phyloP scores from a whole-genome alignment of 768 basidiomycete genomes.

The Austroboletus eburneus region DNA sequence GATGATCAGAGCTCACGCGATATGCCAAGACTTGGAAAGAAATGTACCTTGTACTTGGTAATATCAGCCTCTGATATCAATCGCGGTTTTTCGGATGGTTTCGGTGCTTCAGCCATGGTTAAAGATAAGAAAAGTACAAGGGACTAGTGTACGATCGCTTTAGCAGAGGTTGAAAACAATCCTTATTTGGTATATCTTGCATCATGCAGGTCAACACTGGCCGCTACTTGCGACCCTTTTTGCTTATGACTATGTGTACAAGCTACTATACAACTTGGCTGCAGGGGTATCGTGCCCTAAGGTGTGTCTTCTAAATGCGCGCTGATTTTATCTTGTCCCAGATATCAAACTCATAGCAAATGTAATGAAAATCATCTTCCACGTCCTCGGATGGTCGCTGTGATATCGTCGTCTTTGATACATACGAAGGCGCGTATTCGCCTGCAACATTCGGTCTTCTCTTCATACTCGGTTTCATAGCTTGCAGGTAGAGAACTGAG shows the following conservation, averaged over 20 bases:
- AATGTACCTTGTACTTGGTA: constrained; percentile 79
- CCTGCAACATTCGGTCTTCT: constrained; percentile 33
- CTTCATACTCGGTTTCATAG: constrained; percentile 17
- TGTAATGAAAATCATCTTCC: constrained; percentile 9
- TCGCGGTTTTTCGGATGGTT: constrained; percentile 46
- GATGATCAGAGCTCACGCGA: constrained; percentile 15
- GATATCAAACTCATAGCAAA: constrained; percentile 14
- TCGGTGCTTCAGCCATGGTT: constrained; percentile 56
- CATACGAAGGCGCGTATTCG: constrained; percentile 53
- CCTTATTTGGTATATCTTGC: constrained; percentile 26
- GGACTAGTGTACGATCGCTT: constrained; percentile 5
- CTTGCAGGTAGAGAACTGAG: constrained; percentile 29
- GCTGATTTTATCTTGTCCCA: constrained; percentile 10
- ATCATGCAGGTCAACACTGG: not conserved
- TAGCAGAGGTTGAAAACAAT: constrained; percentile 3
- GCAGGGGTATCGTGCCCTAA: constrained; percentile 23
- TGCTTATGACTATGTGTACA: constrained; percentile 12
- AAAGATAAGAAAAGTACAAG: constrained; percentile 6
- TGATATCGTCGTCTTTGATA: constrained; percentile 36
- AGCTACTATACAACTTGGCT: constrained; percentile 26
- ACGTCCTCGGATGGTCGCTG: constrained; percentile 4
- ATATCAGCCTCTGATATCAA: constrained; percentile 68
- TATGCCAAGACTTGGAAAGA: not conserved
- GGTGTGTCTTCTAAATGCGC: constrained; percentile 18
- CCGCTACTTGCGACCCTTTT: not conserved